Conservation (phyloP, 2,329 filamentous ascomycete species). For the Diaporthe ilicicola region DNA sequence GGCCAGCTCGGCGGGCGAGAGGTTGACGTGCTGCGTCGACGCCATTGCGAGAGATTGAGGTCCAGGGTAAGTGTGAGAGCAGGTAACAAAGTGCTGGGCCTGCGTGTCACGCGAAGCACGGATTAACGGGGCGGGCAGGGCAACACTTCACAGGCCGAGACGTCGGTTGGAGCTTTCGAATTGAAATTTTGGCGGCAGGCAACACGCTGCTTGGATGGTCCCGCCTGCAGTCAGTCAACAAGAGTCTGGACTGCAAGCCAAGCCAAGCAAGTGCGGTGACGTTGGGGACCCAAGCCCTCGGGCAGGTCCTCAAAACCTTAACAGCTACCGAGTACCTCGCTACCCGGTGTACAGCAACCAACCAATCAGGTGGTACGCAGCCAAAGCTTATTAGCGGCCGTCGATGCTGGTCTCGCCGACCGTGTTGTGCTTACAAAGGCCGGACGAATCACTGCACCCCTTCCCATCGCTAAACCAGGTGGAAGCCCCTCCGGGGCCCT, state of each 20-base stretch:
- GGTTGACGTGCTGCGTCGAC: conserved; percentile 72
- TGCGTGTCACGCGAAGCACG: background rate
- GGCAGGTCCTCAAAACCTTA: background rate
- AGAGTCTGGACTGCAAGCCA: background rate
- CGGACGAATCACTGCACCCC: conserved; percentile 9
- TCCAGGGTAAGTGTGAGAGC: background rate
- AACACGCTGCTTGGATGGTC: background rate
- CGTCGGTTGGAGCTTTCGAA: conserved; percentile 1
- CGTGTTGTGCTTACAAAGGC: conserved; percentile 5
- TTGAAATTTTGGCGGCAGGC: conserved; percentile 30
- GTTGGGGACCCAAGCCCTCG: background rate
- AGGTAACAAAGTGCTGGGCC: background rate
- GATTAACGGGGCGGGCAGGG: background rate
- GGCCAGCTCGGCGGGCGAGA: conserved; percentile 95
- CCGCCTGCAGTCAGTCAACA: background rate
- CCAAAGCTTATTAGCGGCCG: background rate
- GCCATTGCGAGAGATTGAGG: conserved; percentile 60
- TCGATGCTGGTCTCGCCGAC: background rate
- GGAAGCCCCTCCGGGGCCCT: too few relatives aligned
- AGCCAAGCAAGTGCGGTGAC: background rate
- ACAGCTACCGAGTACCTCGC: background rate
- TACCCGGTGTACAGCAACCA: background rate
- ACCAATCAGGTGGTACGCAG: background rate
- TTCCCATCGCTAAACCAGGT: background rate
- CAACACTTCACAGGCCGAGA: background rate